Evolutionary conservation across 768 basidiomycete genomes (phyloP), one percentile per base, ranked within the genome.

Genomic region (Lactifluus subvellereus): DNA sequence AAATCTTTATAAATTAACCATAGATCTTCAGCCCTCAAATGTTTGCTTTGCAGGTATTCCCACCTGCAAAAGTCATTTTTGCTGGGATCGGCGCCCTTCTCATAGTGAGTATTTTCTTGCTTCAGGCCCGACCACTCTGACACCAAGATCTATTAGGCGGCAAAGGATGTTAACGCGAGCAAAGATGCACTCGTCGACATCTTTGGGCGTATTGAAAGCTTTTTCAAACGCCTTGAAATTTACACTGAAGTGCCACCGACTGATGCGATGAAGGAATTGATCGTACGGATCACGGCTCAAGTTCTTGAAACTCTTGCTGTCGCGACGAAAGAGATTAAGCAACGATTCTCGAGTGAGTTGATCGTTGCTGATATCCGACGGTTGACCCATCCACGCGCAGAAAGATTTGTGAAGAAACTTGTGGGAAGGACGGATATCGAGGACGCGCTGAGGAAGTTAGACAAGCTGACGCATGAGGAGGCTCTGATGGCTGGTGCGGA

Each of bases 371-470:
- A 40, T 30, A 2, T 7, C 30, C 3, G 8, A 7, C 16, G 8
- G 10, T 18, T 50, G 49, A 32, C 57, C 27, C 14, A 42, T 13
- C 3, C 7, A 30, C 6, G 4, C 6, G 14, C 40, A 58, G 57
- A 58, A 58, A 58, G 38, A n/a, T 58, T 49, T 49, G 6, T 49
- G 48, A 55, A 32, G 27, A 50, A 32, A 35, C 9, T 59, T 18
- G 37, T 20, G 37, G 57, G 49, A 18, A 27, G 16, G 18, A 50
- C 48, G 6, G 49, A 50, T 30, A 40, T 58, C 22, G 58, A 51
- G 1, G 40, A 59, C 33, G 50, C 38, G 11, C 30, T 51, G 48
- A 59, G 9, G 37, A 30, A 45, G 16, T n/a, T 57, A 18, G 57
- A 57, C 22, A 48, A 37, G 16, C 18, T 58, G 27, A 58, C 57